These are phyloP conservation scores for Bryopsis sp. DNA, from an alignment of 139 green algal genomes.

Conservation along the genomic window DNA sequence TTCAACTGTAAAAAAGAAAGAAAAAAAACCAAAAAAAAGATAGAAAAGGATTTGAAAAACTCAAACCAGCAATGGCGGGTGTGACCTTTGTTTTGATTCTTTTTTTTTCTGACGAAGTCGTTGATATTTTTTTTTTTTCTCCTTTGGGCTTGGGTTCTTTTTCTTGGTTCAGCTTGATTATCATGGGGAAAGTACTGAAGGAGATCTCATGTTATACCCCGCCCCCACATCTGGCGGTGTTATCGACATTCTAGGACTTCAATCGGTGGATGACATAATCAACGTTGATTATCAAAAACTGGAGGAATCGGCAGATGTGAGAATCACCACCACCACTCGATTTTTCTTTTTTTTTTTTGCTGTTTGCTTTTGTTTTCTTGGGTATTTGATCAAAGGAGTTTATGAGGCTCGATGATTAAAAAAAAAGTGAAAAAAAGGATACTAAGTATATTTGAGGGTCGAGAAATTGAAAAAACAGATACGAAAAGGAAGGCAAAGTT, in stretches of 20 bases:
- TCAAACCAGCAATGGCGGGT: no score
- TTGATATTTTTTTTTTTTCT: no score
- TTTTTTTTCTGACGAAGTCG: no score
- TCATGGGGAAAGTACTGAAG: slow-evolving; percentile 17
- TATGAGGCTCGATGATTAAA: not conserved
- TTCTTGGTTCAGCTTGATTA: no score
- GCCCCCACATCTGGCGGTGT: not conserved
- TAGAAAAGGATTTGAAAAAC: no score
- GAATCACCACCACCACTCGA: not conserved
- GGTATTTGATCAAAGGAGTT: not conserved
- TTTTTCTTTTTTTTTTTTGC: not conserved
- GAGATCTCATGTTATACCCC: slow-evolving; percentile 1
- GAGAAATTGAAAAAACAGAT: no score
- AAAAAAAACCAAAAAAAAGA: no score
- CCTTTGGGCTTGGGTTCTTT: no score
- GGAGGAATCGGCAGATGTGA: not conserved
- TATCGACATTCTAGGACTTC: slow-evolving; percentile 7
- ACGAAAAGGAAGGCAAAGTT: no score
- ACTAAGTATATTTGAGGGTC: no score
- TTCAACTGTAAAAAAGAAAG: no score
- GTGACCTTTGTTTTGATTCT: no score
- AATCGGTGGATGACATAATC: slow-evolving; percentile 10
- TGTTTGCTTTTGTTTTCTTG: not conserved
- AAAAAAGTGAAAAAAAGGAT: not conserved
- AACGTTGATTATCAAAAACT: slow-evolving; percentile 6